Conservation (phyloP, 257 asterid species). For the Dorcoceras hygrometricum region DNA sequence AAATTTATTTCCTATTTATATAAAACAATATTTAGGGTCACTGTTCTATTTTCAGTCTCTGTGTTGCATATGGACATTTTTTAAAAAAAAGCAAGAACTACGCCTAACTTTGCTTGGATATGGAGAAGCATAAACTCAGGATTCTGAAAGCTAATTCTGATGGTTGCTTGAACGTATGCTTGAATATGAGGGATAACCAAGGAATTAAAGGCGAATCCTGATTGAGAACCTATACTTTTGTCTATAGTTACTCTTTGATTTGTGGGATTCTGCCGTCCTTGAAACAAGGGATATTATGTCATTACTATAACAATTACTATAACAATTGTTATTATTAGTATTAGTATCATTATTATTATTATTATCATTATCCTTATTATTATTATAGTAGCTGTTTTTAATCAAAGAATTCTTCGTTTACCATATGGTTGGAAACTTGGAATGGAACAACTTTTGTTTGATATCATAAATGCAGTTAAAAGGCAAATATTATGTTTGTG, state of each 20-base stretch:
- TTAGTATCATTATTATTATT: too few species aligned
- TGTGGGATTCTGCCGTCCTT: background rate
- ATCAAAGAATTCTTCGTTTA: background rate
- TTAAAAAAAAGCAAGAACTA: background rate
- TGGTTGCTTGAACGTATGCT: slow-evolving; percentile 5
- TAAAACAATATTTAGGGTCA: background rate
- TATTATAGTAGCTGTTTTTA: too few species aligned
- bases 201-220: background rate
- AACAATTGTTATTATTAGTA: too few species aligned
- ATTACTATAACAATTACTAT: too few species aligned
- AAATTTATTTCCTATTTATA: background rate
- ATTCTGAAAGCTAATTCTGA: background rate
- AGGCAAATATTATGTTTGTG: background rate
- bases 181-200: background rate
- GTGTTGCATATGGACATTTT: background rate
- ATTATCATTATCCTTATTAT: too few species aligned
- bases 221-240: background rate
- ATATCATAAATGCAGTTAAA: background rate
- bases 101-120: background rate
- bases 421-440: background rate
- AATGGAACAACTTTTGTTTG: background rate
- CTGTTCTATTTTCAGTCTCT: background rate
- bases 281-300: background rate
- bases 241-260: background rate
- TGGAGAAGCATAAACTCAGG: background rate